Evolutionary conservation across 805 yeast genomes (phyloP), one percentile per base, ranked within the genome.

Genomic region (Ogataea haglerorum): DNA sequence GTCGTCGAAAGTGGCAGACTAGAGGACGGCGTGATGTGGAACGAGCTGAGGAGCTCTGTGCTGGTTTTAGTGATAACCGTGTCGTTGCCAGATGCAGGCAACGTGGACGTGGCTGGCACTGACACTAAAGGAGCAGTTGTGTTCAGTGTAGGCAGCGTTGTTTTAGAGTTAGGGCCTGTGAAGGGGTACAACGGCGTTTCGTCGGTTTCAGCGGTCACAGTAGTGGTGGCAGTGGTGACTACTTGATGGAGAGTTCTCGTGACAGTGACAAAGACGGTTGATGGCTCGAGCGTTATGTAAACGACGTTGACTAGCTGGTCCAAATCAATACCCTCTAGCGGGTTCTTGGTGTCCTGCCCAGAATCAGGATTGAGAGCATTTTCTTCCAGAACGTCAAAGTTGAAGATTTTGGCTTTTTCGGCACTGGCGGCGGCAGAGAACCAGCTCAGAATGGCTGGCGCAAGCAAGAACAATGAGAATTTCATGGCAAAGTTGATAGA

Each of bases 251-350:
- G 40, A 6, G 61, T 55, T 28, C 46, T 43, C 1, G 62, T 58
- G 27, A 56, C 51, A 1, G 62, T 57, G 17, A 55, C 44, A 34
- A 30, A 50, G 24, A 58, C 49, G 1, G 61, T 57, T 1, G 46
- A 35, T 23, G 60, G 57, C 4, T 46, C 49, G 12, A 53, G 30
- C 2, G 64, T 57, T 18, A 56, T 46, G 47, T 54, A 57, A 10
- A 59, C 51, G 18, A 49, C 54, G 30, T 50, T 54, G 23, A 51
- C 52, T 13, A 46, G 34, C 30, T 51, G 51, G 36, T 51, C 52
- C 8, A 50, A 45, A 31, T 50, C 46, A 30, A 50, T 41, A 3
- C 47, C 50, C 15, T 41, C 48, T 6, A 42, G 36, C 3, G 44
- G 42, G 40, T 40, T 45, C 19, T 23, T 33, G 14, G 45, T 13